Percentiles rank a stretch among this genome's conserved stretches.
Evolutionary conservation across 2,329 filamentous ascomycete species (phyloP).

Genomic region (Phaeosphaeria sp.): DNA sequence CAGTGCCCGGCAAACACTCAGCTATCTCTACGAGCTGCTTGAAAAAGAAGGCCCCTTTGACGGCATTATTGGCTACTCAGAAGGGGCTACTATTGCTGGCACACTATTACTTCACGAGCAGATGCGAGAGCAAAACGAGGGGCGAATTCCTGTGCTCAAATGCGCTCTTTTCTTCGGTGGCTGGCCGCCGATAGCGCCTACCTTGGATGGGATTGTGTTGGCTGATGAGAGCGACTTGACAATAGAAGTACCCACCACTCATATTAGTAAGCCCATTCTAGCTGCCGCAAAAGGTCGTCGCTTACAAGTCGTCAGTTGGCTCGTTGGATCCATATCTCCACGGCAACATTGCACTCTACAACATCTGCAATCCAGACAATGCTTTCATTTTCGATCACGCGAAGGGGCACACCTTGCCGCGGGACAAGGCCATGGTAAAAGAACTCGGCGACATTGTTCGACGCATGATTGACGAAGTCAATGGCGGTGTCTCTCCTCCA

Average conservation of each 20-base stretch:
- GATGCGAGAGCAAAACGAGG: slow-evolving; percentile 20
- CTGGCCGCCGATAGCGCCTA: slow-evolving; percentile 50
- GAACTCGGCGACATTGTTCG: slow-evolving; percentile 39
- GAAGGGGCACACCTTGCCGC: slow-evolving; percentile 68
- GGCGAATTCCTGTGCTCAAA: slow-evolving; percentile 42
- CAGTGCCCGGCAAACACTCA: slow-evolving; percentile 25
- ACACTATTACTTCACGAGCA: slow-evolving; percentile 41
- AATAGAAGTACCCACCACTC: slow-evolving; percentile 51
- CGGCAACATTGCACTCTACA: slow-evolving; percentile 66
- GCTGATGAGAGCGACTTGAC: slow-evolving; percentile 50
- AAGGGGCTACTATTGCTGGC: slow-evolving; percentile 64
- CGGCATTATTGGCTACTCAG: slow-evolving; percentile 67
- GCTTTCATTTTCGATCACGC: slow-evolving; percentile 70
- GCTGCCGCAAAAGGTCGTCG: no score
- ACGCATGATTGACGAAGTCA: slow-evolving; percentile 30
- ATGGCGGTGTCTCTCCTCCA: slow-evolving; percentile 6
- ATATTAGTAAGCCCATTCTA: slow-evolving; percentile 35
- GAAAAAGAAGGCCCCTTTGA: slow-evolving; percentile 48
- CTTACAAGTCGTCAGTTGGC: slow-evolving; percentile 19
- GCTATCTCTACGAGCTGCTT: slow-evolving; percentile 27
- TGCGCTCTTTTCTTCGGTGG: slow-evolving; percentile 58
- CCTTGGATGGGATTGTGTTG: slow-evolving; percentile 41
- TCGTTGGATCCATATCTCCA: slow-evolving; percentile 64
- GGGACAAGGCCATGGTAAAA: slow-evolving; percentile 37
- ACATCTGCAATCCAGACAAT: slow-evolving; percentile 65